Evolutionary conservation across 2,329 filamentous ascomycete genomes (phyloP).

Genomic region (Fusarium clavum): DNA sequence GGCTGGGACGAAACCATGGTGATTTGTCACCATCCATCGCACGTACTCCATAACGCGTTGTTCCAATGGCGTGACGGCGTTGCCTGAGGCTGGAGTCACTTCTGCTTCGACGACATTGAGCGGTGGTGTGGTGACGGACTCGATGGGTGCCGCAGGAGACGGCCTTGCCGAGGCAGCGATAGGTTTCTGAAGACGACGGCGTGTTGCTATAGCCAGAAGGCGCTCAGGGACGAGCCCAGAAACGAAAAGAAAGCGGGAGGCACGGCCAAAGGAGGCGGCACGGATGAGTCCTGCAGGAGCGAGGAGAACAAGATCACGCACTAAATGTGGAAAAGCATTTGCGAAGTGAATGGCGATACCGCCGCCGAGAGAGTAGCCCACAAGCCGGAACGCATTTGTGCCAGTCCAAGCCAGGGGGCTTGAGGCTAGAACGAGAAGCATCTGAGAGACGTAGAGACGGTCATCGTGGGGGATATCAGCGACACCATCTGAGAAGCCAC

Average conservation of each 20-base stretch:
- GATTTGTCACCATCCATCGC: slow-evolving; percentile 68
- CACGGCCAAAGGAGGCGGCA: slow-evolving; percentile 62
- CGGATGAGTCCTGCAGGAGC: slow-evolving; percentile 82
- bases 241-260: slow-evolving; percentile 64
- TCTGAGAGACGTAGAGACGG: slow-evolving; percentile 78
- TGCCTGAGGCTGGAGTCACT: slow-evolving; percentile 47
- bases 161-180: slow-evolving; percentile 55
- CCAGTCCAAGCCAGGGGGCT: slow-evolving; percentile 77
- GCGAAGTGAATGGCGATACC: slow-evolving; percentile 82
- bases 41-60: slow-evolving; percentile 62
- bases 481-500: slow-evolving; percentile 74
- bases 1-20: slow-evolving; percentile 68
- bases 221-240: slow-evolving; percentile 65
- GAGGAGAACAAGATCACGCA: slow-evolving; percentile 78
- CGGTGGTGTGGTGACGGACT: slow-evolving; percentile 21
- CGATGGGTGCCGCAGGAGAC: slow-evolving; percentile 46
- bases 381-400: slow-evolving; percentile 67
- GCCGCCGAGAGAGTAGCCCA: slow-evolving; percentile 87
- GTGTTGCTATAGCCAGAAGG: slow-evolving; percentile 61
- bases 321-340: slow-evolving; percentile 75
- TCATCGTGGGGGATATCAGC: slow-evolving; percentile 76
- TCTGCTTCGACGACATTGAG: slow-evolving; percentile 59
- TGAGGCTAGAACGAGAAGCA: slow-evolving; percentile 76
- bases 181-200: slow-evolving; percentile 61
- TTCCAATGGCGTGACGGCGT: slow-evolving; percentile 56